Evolutionary conservation across 371 early-diverging fungal species (phyloP), one percentile per base, ranked within the genome.

Genomic region (Haplosporangium sp.): DNA sequence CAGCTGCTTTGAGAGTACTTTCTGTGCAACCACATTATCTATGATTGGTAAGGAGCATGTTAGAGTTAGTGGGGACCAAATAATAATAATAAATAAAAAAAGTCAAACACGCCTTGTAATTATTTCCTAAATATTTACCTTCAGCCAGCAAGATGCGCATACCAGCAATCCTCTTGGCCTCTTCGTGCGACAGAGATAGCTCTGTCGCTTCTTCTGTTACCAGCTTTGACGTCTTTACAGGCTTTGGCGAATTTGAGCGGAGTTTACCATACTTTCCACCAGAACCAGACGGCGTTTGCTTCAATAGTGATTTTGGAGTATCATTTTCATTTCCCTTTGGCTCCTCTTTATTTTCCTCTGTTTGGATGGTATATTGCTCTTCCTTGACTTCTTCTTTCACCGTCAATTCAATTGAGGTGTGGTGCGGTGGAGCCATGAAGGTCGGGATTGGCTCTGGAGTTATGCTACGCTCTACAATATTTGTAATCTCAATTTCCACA

Each of bases 11-110:
- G 79, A 79, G 6, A 79, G 58, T 4, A 79, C 79, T 52, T 71
- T 74, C 52, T 79, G 79, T 0, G 79, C 79, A 67, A 79, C 61
- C 64, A 64, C 13, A 38, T 79, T 79, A 38, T 79, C 79, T 72
- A 67, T 2, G 3, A 9, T 20, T 39, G 27, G 13, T 55, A 56
- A 19, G 8, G 13, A 38, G 2, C 38, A 8, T 11, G 13, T 44
- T 44, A 13, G 7, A 20, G 15, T 15, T 3, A 19, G 5, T 0
- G 19, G 39, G n/a, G 19, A 39, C 7, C n/a, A 44, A 3, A 53
- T 19, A 27, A 53, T n/a, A 53, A 53, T 4, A 57, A 39, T 4
- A n/a, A 38, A 13, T 13, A 47, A 48, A 35, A 13, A 47, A 37
- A 53, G 27, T 17, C 7, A 27, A 44, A 13, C 7, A 27, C 27